phyloP scores from a whole-genome alignment of 441 rosid genomes.

The Adansonia madagascariensis region DNA sequence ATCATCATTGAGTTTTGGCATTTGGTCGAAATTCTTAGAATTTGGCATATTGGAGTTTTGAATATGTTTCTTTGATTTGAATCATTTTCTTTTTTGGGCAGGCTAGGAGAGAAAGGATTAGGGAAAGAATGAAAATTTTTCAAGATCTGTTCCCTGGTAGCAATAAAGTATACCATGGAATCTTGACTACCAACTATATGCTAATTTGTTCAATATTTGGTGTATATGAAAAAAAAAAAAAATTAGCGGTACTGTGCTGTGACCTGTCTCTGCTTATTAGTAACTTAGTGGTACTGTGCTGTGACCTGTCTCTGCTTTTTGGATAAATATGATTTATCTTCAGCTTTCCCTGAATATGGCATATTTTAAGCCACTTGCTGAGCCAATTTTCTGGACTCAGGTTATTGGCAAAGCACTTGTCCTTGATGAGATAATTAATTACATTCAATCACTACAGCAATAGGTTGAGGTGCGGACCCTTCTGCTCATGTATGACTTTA shows the following conservation, averaged over 20 bases:
- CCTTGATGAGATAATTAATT: slow-evolving; percentile 86
- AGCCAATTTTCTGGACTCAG: slow-evolving; percentile 41
- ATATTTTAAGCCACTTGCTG: slow-evolving; percentile 18
- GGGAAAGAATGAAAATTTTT: slow-evolving; percentile 88
- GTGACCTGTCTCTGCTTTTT: background rate
- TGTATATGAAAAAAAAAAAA: background rate
- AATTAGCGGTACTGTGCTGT: background rate
- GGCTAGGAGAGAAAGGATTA: slow-evolving; percentile 92
- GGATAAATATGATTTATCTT: no score
- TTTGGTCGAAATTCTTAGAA: background rate
- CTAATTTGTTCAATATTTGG: background rate
- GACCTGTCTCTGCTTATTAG: background rate
- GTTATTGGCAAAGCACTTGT: slow-evolving; percentile 90
- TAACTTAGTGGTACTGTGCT: background rate
- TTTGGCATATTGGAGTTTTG: background rate
- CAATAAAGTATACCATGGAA: background rate
- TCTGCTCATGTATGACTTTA: background rate
- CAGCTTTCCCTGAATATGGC: background rate
- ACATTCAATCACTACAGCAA: slow-evolving; percentile 75
- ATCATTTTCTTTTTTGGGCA: slow-evolving; percentile 33
- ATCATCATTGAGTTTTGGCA: background rate
- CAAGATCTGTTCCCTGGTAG: slow-evolving; percentile 33
- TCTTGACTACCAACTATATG: background rate
- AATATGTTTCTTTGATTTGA: slow-evolving; percentile 34
- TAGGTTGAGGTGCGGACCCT: slow-evolving; percentile 71